Evolutionary conservation across 306 rosid genomes (phyloP).

Genomic region (Hippophae gyantsensis): DNA sequence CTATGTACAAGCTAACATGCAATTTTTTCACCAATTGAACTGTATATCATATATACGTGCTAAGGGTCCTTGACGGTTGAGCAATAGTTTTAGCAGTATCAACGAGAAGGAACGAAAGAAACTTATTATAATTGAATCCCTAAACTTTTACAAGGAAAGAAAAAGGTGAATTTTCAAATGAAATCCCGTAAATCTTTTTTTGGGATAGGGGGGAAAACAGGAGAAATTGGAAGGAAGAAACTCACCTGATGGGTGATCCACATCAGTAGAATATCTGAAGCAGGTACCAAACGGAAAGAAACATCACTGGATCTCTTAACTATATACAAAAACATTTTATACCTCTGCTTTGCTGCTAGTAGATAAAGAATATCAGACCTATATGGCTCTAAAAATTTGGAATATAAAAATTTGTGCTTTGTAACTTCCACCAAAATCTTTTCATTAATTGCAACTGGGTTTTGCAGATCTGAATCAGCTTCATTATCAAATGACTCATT

Average conservation of each 20-base stretch:
- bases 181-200: no score
- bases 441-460: constrained; percentile 12
- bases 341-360: constrained; percentile 70
- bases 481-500: constrained; percentile 69
- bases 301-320: constrained; percentile 38
- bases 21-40: no score
- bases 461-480: constrained; percentile 24
- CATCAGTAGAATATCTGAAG: constrained; percentile 74
- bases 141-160: background rate
- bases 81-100: no score
- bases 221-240: background rate
- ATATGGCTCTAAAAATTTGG: constrained; percentile 45
- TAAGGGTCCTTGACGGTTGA: no score
- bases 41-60: no score
- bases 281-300: constrained; percentile 49
- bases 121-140: no score
- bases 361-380: constrained; percentile 61
- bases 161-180: background rate
- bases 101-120: no score
- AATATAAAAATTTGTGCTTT: constrained; percentile 39
- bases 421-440: constrained; percentile 38
- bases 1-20: no score
- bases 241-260: constrained; percentile 83
- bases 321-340: constrained; percentile 57
- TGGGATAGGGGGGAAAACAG: no score